Percentiles rank a stretch among this genome's conserved stretches.
phyloP scores from a whole-genome alignment of 2,329 filamentous ascomycete genomes.

The Tolypocladium capitatum region DNA sequence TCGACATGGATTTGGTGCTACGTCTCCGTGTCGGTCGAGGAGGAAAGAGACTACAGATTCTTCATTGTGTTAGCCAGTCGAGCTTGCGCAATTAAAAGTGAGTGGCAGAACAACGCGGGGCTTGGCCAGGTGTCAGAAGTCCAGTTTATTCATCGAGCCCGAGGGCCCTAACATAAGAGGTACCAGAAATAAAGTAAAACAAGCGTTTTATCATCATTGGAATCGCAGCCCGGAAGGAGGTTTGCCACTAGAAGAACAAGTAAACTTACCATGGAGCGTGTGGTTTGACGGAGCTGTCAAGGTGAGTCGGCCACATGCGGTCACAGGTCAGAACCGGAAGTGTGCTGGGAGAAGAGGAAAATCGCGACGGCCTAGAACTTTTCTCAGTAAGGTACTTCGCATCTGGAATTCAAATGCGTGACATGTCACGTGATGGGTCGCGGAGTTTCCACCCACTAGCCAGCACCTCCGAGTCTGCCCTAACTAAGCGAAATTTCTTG shows the following conservation, averaged over 20 bases:
- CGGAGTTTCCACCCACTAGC: background rate
- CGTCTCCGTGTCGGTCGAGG: background rate
- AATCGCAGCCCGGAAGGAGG: constrained; percentile 5
- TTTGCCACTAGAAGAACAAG: constrained; percentile 1
- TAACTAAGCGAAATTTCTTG: constrained; percentile 32
- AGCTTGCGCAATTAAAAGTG: background rate
- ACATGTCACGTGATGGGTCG: background rate
- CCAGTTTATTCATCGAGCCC: constrained; percentile 67
- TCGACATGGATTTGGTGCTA: background rate
- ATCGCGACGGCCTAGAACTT: background rate
- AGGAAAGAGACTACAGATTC: constrained; percentile 1
- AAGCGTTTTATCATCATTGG: constrained; percentile 60
- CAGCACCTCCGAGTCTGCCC: constrained; percentile 17
- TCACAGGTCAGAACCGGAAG: background rate
- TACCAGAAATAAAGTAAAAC: constrained; percentile 67
- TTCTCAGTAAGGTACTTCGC: background rate
- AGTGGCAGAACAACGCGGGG: background rate
- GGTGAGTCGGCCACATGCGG: background rate
- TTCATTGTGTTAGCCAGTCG: constrained; percentile 2
- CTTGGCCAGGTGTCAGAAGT: constrained; percentile 54
- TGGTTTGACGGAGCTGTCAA: background rate
- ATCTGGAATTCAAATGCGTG: background rate
- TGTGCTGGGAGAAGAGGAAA: background rate
- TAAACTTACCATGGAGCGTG: constrained; percentile 19
- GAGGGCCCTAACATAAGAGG: constrained; percentile 82